Base-by-base conservation (phyloP, 306 rosid genomes). In the Ziziphus jujuba region DNA sequence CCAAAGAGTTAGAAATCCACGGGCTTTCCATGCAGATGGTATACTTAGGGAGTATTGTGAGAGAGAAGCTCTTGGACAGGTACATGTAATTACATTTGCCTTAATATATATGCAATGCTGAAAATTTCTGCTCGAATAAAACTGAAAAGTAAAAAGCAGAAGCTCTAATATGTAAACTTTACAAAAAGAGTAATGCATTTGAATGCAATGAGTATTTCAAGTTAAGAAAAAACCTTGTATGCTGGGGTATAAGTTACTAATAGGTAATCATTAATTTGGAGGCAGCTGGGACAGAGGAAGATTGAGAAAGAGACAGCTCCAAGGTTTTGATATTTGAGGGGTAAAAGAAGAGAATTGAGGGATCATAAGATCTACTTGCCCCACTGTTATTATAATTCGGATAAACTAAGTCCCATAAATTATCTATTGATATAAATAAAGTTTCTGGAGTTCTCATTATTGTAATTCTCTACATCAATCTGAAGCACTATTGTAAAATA, bases 41-140 rank as follows among this genome's bases (percentile, higher is more conserved):
- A 63, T 93, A 51, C 90, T 93, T 43, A 80, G 79, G 65, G 99
- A 93, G 67, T 93, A 88, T 73, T 86, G 84, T 60, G 97, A 90
- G 79, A 86, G 89, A 80, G 97, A 88, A 79, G 96, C 99, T 65
- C 74, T 79, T 57, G 97, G 97, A 17, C 99, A 93, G 97, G 99
- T 90, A 80, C 17, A 55, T 48, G 65, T 61, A 67, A 45, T 71
- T 61, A 52, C 67, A 70, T 59, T 59, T 23, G 1, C 38, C 21
- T n/a, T 59, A n/a, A 59, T 48, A 40, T 53, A 34, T 17, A 25
- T 51, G 59, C 47, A 38, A n/a, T 65, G 15, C 25, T 38, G 49
- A 55, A 58, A 56, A 45, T 70, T 43, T 0, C 59, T 23, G 74
- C 38, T 64, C 5, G 22, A 70, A 57, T 50, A 55, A 66, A 35